Evolutionary conservation across 306 rosid genomes (phyloP).

Genomic region (Hippophae tibetana): DNA sequence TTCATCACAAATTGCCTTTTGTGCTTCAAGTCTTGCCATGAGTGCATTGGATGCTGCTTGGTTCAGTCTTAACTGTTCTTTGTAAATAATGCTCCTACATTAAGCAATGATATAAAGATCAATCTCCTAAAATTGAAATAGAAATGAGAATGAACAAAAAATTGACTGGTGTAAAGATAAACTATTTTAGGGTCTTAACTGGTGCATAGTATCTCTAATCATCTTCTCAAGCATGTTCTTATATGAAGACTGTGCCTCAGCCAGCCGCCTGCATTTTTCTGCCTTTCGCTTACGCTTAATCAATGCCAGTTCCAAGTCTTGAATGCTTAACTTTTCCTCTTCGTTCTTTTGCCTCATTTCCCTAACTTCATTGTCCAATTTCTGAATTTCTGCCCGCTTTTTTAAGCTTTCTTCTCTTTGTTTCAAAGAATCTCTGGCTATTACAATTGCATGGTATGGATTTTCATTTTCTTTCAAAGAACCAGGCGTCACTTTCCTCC

Average conservation of each 20-base stretch:
- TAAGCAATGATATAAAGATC: not conserved
- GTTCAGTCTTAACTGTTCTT: conserved; percentile 92
- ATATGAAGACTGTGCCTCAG: conserved; percentile 90
- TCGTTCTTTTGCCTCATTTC: conserved; percentile 67
- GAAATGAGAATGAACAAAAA: not conserved
- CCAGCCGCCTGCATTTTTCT: conserved; percentile 74
- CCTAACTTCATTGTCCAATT: conserved; percentile 58
- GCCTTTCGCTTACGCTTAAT: conserved; percentile 67
- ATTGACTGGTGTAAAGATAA: too few relatives aligned
- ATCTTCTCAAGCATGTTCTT: conserved; percentile 82
- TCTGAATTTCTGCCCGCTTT: conserved; percentile 66
- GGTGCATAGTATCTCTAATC: conserved; percentile 97
- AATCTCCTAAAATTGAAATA: not conserved
- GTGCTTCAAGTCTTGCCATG: conserved; percentile 96
- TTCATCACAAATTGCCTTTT: conserved; percentile 61
- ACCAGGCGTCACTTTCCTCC: conserved; percentile 38
- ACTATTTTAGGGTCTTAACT: conserved; percentile 23
- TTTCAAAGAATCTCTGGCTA: conserved; percentile 83
- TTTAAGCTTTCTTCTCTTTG: conserved; percentile 64
- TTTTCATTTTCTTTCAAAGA: conserved; percentile 68
- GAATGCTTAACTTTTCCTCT: conserved; percentile 66
- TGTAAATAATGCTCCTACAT: conserved; percentile 81
- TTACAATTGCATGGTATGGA: conserved; percentile 76
- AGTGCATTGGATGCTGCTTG: conserved; percentile 79
- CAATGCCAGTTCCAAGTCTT: conserved; percentile 60